A percentile compares a stretch with the other conserved stretches of the same genome.
Conservation (phyloP, 257 asterid genomes). For the Rubia yunnanensis region DNA sequence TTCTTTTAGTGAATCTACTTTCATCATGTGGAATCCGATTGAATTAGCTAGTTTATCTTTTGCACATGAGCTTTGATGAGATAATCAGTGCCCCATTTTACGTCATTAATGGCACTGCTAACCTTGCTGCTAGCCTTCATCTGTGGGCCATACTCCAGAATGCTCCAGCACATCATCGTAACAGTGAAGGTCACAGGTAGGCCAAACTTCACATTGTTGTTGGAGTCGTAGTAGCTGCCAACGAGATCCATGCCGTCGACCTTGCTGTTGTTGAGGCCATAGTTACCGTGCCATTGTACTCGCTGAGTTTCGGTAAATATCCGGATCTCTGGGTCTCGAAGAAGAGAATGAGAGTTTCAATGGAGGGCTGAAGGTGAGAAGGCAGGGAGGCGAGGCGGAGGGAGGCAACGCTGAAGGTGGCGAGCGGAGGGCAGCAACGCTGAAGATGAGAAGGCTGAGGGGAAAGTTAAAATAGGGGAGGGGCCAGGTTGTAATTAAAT, state of each 20-base stretch:
- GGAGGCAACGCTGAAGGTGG: too few species aligned
- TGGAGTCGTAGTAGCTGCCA: slow-evolving; percentile 98
- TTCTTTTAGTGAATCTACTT: too few species aligned
- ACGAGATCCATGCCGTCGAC: slow-evolving; percentile 86
- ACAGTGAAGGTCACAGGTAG: slow-evolving; percentile 93
- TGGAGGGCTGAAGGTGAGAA: too few species aligned
- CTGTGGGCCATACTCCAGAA: slow-evolving; percentile 74
- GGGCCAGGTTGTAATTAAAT: too few species aligned
- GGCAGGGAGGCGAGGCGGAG: too few species aligned
- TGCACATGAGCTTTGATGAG: slow-evolving; percentile 93
- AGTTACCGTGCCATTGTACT: slow-evolving; percentile 85
- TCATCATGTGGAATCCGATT: too few species aligned
- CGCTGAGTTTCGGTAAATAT: slow-evolving; percentile 66
- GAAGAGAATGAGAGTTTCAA: slow-evolving; percentile 77
- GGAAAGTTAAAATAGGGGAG: too few species aligned
- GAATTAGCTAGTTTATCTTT: too few species aligned
- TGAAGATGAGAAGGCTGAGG: too few species aligned
- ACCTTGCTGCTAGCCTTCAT: slow-evolving; percentile 73
- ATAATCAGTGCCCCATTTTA: slow-evolving; percentile 98
- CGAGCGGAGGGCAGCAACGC: too few species aligned
- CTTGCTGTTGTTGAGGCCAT: slow-evolving; percentile 87
- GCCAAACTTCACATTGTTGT: slow-evolving; percentile 94
- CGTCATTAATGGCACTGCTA: slow-evolving; percentile 67
- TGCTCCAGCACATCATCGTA: slow-evolving; percentile 94
- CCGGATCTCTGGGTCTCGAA: slow-evolving; percentile 99